These are phyloP conservation scores for Puccinia triticina DNA, from an alignment of 1,284 basidiomycete genomes.

Conservation along the genomic window DNA sequence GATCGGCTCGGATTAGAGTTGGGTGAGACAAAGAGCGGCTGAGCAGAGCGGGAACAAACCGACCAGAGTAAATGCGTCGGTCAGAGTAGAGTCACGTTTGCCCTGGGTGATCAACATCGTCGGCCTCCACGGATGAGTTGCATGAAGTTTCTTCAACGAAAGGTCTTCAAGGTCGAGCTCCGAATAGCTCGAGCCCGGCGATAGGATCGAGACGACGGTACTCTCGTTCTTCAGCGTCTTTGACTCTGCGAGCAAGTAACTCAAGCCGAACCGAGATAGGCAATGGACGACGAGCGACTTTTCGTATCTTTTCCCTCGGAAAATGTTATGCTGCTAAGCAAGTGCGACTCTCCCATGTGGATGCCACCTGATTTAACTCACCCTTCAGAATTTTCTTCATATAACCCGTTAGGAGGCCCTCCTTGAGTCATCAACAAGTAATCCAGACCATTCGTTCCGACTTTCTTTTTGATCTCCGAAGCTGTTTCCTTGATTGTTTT, in stretches of 20 bases:
- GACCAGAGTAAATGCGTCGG: slow-evolving; percentile 37
- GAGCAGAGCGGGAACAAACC: not conserved
- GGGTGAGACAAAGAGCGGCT: slow-evolving; percentile 33
- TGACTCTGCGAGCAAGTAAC: slow-evolving; percentile 57
- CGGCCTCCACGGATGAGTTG: slow-evolving; percentile 54
- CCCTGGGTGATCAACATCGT: slow-evolving; percentile 54
- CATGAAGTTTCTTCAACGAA: slow-evolving; percentile 55
- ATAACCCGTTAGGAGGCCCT: slow-evolving; percentile 54
- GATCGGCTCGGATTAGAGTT: slow-evolving; percentile 22
- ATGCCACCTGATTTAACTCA: slow-evolving; percentile 6
- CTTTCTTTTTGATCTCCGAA: slow-evolving; percentile 14
- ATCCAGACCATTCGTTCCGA: slow-evolving; percentile 56
- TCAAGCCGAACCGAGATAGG: slow-evolving; percentile 60
- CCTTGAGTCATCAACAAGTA: slow-evolving; percentile 61
- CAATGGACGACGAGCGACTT: slow-evolving; percentile 60
- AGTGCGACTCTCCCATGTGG: not conserved
- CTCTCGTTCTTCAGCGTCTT: slow-evolving; percentile 57
- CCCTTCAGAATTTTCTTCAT: slow-evolving; percentile 52
- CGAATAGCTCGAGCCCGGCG: slow-evolving; percentile 56
- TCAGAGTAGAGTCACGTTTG: slow-evolving; percentile 26
- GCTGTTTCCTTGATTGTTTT: slow-evolving; percentile 34
- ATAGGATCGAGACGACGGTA: slow-evolving; percentile 57
- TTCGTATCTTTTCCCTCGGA: slow-evolving; percentile 54
- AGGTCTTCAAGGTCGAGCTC: slow-evolving; percentile 57
- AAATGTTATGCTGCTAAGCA: not conserved